These are phyloP conservation scores for Scenedesmus sp. DNA, from an alignment of 163 green algal genomes.

Conservation along the genomic window DNA sequence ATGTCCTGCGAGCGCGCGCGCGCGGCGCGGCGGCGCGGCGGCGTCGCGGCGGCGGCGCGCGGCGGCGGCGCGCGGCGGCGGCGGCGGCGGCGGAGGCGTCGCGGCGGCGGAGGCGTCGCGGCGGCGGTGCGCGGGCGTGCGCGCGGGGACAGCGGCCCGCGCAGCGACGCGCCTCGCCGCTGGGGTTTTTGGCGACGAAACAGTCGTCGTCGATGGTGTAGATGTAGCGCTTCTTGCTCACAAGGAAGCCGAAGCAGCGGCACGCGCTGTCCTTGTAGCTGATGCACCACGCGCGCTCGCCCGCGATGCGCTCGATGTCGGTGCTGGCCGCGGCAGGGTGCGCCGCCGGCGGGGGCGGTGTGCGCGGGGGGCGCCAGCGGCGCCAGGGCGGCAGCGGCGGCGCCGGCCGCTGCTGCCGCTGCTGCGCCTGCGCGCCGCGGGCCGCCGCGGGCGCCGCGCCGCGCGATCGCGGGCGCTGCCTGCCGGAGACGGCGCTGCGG, in stretches of 20 bases:
- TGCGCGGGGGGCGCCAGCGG: too few relatives aligned
- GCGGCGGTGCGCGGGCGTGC: too few relatives aligned
- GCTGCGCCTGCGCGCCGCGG: too few relatives aligned
- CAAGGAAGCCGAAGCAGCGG: conserved; percentile 92
- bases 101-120: too few relatives aligned
- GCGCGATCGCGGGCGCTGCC: too few relatives aligned
- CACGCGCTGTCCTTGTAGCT: conserved; percentile 95
- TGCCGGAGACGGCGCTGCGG: too few relatives aligned
- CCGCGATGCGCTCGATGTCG: conserved; percentile 95
- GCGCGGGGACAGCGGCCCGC: neutral
- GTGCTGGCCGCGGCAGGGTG: conserved; percentile 51
- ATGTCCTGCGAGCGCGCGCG: conserved; percentile 90
- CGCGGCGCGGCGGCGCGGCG: neutral
- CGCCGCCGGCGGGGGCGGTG: neutral
- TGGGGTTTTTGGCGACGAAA: conserved; percentile 93
- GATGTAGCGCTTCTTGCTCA: conserved; percentile 96
- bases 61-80: neutral
- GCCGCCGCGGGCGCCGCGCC: too few relatives aligned
- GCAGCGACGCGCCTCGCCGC: conserved; percentile 55
- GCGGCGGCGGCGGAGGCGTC: too few relatives aligned
- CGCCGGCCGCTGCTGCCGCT: too few relatives aligned
- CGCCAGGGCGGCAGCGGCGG: too few relatives aligned
- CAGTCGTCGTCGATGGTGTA: conserved; percentile 99
- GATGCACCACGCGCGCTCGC: conserved; percentile 94
- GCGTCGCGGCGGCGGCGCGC: too few relatives aligned